Base-by-base conservation (phyloP, 1,139 yeast species). In the Blastobotrys elegans region DNA sequence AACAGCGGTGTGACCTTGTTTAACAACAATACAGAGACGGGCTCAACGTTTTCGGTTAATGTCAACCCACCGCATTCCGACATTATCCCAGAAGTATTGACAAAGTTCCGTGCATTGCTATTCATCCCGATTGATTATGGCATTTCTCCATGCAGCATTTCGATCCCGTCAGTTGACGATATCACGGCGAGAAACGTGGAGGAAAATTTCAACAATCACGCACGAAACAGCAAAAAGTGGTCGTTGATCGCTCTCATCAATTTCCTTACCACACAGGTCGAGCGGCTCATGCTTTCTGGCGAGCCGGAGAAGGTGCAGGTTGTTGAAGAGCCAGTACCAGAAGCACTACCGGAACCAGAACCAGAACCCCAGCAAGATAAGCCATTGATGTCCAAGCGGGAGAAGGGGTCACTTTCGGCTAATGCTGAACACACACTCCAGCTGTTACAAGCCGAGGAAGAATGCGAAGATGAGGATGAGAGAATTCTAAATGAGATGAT, bases 221-320 rank as follows among this genome's bases (percentile, higher is more conserved):
- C 66, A 2, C 34, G 47, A 27, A 45, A 52, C n/a, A 49, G 52
- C 14, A 51, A 47, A 20, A 49, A 51, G 24, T 64, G 67, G 65
- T 55, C 67, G 4, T 49, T 66, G 18, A 39, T 64, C 30, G 59
- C 69, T 1, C 56, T 58, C 34, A 45, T 65, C 34, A 66, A 66
- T 43, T 66, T 53, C 44, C 47, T 66, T 35, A 53, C 55, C 2
- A 56, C 57, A 4, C 53, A 61, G 50, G 44, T 60, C 13, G 58
- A 54, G 27, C 52, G 50, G 35, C 50, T 61, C 20, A 56, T 58
- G 48, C 48, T 58, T 21, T 54, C 53, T 8, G 27, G 47, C 16
- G 47, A 35, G n/a, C n/a, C n/a, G n/a, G 48, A 38, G 30, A 13
- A n/a, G 38, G 47, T 17, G 24, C 14, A 34, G 22, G 14, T 32